These are phyloP conservation scores for Athelia psychrophila DNA, from an alignment of 1,284 basidiomycete genomes.

Conservation along the genomic window DNA sequence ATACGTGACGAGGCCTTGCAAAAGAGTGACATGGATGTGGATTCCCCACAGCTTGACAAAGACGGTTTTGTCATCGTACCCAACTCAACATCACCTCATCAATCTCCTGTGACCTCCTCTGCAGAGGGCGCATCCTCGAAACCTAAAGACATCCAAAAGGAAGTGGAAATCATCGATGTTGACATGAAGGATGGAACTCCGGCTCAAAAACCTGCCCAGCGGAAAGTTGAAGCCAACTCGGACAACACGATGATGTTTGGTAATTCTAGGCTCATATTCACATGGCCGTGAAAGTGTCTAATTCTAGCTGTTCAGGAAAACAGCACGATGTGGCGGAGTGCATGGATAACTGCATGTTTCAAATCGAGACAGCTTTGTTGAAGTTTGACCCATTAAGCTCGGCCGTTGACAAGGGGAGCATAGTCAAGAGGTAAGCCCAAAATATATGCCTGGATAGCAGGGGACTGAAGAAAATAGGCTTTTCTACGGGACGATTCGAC, in stretches of 20 bases:
- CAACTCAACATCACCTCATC: slow-evolving; percentile 34
- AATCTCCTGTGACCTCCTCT: slow-evolving; percentile 32
- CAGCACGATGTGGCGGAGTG: slow-evolving; percentile 99
- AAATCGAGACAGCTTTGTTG: slow-evolving; percentile 90
- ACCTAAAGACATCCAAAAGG: slow-evolving; percentile 4
- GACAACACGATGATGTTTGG: slow-evolving; percentile 90
- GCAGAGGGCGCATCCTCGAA: not conserved
- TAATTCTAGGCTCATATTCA: slow-evolving; percentile 28
- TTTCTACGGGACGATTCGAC: slow-evolving; percentile 86
- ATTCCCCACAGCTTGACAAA: slow-evolving; percentile 38
- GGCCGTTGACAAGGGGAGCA: slow-evolving; percentile 56
- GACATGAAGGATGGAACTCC: slow-evolving; percentile 32
- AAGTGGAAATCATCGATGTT: slow-evolving; percentile 36
- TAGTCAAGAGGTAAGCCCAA: slow-evolving; percentile 72
- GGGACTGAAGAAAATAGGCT: slow-evolving; percentile 46
- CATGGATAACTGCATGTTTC: slow-evolving; percentile 99
- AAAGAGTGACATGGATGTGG: slow-evolving; percentile 46
- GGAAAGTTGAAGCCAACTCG: slow-evolving; percentile 53
- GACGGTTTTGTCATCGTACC: slow-evolving; percentile 49
- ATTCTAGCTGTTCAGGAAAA: slow-evolving; percentile 50
- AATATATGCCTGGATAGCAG: not conserved
- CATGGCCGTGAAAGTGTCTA: not conserved
- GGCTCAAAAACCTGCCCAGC: slow-evolving; percentile 45
- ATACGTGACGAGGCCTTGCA: slow-evolving; percentile 43
- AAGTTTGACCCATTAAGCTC: slow-evolving; percentile 68